Conservation (phyloP, 257 asterid species). For the Jacaranda copaia region DNA sequence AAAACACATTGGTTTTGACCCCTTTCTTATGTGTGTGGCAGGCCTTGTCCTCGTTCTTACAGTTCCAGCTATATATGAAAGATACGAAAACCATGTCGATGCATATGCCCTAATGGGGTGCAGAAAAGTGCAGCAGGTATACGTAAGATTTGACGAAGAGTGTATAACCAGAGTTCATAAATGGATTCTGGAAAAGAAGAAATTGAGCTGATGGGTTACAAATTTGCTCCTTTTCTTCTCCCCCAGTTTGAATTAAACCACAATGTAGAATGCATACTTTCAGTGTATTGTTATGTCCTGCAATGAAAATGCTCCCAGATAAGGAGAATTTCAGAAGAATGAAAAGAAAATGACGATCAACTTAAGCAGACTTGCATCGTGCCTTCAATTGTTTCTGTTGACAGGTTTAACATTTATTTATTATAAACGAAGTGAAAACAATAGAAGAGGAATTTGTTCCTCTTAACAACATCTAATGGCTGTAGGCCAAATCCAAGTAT, state of each 20-base stretch:
- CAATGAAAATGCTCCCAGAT: no score
- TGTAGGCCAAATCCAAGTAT: conserved; percentile 12
- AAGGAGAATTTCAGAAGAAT: background rate
- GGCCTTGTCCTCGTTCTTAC: conserved; percentile 62
- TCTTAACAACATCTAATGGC: conserved; percentile 7
- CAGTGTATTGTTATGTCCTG: no score
- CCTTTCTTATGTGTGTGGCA: conserved; percentile 33
- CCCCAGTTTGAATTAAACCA: no score
- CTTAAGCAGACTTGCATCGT: conserved; percentile 24
- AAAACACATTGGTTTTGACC: background rate
- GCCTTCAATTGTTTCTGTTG: conserved; percentile 25
- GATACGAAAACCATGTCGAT: conserved; percentile 57
- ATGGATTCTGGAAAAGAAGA: conserved; percentile 59
- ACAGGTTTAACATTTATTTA: conserved; percentile 34
- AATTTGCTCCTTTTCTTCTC: background rate
- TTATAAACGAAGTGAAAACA: conserved; percentile 23
- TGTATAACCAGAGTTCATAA: conserved; percentile 41
- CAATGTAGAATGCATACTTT: no score
- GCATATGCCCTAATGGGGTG: conserved; percentile 35
- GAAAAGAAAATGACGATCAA: conserved; percentile 1
- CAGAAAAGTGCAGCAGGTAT: conserved; percentile 41
- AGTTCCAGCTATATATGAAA: conserved; percentile 68
- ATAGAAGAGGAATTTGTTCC: conserved; percentile 17
- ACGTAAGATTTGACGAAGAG: conserved; percentile 43
- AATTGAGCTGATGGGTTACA: conserved; percentile 45